Percentiles rank a stretch among this genome's conserved stretches.
These are phyloP conservation scores for Erucastrum elatum DNA, from an alignment of 345 rosid genomes.

Conservation along the genomic window DNA sequence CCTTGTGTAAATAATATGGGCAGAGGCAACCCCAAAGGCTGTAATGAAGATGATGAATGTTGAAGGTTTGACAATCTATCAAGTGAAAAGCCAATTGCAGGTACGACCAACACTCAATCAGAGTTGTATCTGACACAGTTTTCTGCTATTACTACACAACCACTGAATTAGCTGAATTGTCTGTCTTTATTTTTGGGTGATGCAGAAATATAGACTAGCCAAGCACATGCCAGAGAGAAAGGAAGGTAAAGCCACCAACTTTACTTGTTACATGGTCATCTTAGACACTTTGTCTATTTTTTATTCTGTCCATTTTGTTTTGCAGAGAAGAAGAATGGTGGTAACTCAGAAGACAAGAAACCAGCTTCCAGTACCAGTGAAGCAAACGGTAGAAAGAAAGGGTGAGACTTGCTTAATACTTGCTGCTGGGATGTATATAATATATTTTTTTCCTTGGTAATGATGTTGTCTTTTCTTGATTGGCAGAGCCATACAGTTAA, in stretches of 20 bases:
- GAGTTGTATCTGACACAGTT: neutral
- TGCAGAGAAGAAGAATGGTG: conserved; percentile 33
- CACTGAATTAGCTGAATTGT: conserved; percentile 9
- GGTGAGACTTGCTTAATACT: conserved; percentile 37
- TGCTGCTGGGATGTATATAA: neutral
- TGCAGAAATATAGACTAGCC: conserved; percentile 93
- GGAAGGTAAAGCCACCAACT: neutral
- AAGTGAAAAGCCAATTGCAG: conserved; percentile 97
- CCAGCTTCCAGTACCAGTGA: conserved; percentile 47
- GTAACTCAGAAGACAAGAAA: conserved; percentile 63
- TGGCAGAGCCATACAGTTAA: conserved; percentile 51
- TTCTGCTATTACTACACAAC: neutral
- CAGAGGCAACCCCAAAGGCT: conserved; percentile 93
- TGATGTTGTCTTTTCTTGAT: neutral
- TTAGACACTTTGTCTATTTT: neutral
- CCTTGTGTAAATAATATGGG: conserved; percentile 22
- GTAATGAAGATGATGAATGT: conserved; percentile 88
- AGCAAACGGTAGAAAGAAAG: conserved; percentile 50
- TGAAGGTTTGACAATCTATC: conserved; percentile 87
- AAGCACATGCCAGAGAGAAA: conserved; percentile 70
- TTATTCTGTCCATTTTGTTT: neutral
- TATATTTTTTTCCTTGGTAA: too few relatives aligned
- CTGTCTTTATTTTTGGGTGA: neutral
- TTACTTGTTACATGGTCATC: neutral
- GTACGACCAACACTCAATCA: conserved; percentile 38